These are phyloP conservation scores for Rhododendron williamsianum DNA, from an alignment of 148 eudicot species.

Conservation along the genomic window DNA sequence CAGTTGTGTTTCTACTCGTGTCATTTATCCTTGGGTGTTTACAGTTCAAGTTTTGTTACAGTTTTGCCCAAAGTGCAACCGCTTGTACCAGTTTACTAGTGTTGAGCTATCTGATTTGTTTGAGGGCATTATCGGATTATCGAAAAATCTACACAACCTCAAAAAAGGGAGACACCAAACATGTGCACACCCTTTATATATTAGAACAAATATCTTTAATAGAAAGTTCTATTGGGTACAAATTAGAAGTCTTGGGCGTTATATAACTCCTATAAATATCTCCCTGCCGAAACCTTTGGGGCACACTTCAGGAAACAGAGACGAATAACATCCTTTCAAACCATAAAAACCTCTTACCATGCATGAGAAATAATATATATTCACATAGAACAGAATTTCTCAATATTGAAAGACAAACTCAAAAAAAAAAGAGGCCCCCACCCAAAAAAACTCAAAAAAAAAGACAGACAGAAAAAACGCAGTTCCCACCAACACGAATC, in stretches of 20 bases:
- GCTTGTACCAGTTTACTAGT: neutral
- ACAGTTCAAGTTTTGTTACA: neutral
- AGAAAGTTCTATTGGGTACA: too few relatives aligned
- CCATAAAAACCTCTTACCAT: neutral
- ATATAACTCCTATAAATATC: too few relatives aligned
- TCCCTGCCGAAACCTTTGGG: neutral
- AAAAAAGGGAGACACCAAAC: neutral
- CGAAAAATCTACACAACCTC: neutral
- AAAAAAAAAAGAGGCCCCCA: too few relatives aligned
- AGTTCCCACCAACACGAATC: neutral
- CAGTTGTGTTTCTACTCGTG: neutral
- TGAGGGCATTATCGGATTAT: neutral
- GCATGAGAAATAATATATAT: too few relatives aligned
- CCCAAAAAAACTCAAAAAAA: neutral
- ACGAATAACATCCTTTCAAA: neutral
- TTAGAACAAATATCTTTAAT: neutral
- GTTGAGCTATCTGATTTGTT: neutral
- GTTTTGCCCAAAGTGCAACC: neutral
- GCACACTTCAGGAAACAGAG: neutral
- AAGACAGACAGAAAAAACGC: neutral
- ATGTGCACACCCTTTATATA: neutral
- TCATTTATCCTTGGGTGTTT: neutral
- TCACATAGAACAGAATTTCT: too few relatives aligned
- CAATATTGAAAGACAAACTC: too few relatives aligned
- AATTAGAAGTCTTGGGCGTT: neutral